Percentiles rank a stretch among this genome's conserved stretches.
Evolutionary conservation across 192 early-diverging fungal species (phyloP).

Genomic region (Linnemannia exigua): DNA sequence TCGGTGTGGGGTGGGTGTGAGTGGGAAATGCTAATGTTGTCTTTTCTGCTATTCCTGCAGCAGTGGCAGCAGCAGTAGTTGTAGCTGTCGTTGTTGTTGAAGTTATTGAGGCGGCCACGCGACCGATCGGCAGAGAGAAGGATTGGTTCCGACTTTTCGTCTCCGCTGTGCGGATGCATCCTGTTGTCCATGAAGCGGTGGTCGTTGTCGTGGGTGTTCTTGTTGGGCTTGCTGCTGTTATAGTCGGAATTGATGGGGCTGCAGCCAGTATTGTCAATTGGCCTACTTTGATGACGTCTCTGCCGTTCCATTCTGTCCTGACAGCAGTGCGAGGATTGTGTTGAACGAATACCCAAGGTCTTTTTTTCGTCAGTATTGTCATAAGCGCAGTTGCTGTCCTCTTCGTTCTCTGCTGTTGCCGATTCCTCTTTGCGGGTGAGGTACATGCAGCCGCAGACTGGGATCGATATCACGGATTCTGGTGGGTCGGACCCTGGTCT

Average conservation of each 20-base stretch:
- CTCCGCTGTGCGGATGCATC: not conserved
- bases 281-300: not conserved
- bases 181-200: too few relatives aligned
- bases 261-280: not conserved
- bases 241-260: not conserved
- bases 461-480: too few relatives aligned
- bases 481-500: too few relatives aligned
- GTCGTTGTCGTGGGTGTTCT: not conserved
- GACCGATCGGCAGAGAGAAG: not conserved
- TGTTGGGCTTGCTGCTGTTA: not conserved
- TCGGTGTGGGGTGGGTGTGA: not conserved
- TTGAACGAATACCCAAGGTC: not conserved
- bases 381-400: not conserved
- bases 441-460: too few relatives aligned
- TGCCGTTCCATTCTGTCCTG: not conserved
- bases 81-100: too few relatives aligned
- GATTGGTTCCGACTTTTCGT: not conserved
- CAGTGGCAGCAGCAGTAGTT: too few relatives aligned
- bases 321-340: not conserved
- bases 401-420: too few relatives aligned
- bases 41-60: too few relatives aligned
- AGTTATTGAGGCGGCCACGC: not conserved
- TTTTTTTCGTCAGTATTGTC: not conserved
- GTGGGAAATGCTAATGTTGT: not conserved
- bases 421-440: too few relatives aligned